phyloP scores from a whole-genome alignment of 176 grass and related monocot species.

The Thinopyrum elongatum region DNA sequence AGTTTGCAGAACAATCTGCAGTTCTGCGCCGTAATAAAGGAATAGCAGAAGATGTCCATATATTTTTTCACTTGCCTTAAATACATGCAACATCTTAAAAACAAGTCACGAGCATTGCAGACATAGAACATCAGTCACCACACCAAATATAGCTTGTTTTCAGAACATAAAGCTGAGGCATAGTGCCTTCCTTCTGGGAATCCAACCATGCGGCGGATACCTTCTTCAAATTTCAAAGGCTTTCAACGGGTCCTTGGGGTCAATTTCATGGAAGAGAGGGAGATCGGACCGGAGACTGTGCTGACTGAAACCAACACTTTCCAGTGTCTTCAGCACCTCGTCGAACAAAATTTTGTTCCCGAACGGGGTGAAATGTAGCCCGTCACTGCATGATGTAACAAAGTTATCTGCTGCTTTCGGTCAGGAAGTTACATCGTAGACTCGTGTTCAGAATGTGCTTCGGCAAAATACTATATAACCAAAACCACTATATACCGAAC shows the following conservation, averaged over 20 bases:
- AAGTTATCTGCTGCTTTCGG: background rate
- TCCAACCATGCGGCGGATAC: background rate
- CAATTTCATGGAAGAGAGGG: conserved; percentile 57
- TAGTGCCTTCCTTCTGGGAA: background rate
- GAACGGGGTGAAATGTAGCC: conserved; percentile 64
- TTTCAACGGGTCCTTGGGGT: conserved; percentile 59
- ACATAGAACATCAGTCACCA: background rate
- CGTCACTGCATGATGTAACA: conserved; percentile 49
- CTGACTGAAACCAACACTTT: conserved; percentile 43
- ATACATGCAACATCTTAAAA: background rate
- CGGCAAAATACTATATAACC: background rate
- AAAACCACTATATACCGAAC: background rate
- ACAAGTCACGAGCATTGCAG: background rate
- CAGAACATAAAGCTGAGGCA: background rate
- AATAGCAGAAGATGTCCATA: no score
- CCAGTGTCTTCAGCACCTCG: conserved; percentile 55
- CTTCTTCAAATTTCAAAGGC: conserved; percentile 46
- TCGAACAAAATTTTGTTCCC: conserved; percentile 77
- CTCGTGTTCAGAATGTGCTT: background rate
- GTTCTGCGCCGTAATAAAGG: no score
- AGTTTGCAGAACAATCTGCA: no score
- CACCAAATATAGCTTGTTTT: background rate
- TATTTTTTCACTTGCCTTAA: no score
- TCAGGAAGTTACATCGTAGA: background rate
- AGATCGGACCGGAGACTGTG: conserved; percentile 48